Conservation (phyloP, 768 basidiomycete species). For the Leccinum sublutescens region DNA sequence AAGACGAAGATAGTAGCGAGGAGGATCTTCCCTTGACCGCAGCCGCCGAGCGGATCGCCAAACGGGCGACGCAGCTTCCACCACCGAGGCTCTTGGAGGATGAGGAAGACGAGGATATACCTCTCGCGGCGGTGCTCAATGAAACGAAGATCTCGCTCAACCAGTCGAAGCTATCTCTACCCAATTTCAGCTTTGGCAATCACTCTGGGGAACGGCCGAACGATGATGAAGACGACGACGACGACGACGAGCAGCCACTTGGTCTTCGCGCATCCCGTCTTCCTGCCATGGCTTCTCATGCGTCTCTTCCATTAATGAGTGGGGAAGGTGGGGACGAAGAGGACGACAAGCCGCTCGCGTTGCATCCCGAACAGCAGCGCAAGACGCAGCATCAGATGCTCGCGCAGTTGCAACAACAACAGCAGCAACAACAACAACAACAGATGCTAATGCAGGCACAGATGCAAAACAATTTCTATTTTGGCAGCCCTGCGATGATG, state of each 20-base stretch:
- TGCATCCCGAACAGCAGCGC: slow-evolving; percentile 79
- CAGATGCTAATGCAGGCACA: slow-evolving; percentile 78
- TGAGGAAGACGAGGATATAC: slow-evolving; percentile 59
- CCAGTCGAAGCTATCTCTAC: slow-evolving; percentile 43
- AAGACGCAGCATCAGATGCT: slow-evolving; percentile 53
- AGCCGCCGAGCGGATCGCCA: slow-evolving; percentile 54
- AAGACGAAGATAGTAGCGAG: slow-evolving; percentile 66
- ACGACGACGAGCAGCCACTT: slow-evolving; percentile 66
- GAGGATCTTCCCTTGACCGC: slow-evolving; percentile 78
- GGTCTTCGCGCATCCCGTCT: slow-evolving; percentile 61
- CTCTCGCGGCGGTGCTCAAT: slow-evolving; percentile 59
- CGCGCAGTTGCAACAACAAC: slow-evolving; percentile 42
- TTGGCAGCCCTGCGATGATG: slow-evolving; percentile 66
- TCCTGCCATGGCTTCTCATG: slow-evolving; percentile 25
- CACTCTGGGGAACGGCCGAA: slow-evolving; percentile 14
- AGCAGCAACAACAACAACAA: slow-evolving; percentile 49
- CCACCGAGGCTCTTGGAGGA: slow-evolving; percentile 31
- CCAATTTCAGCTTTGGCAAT: slow-evolving; percentile 43
- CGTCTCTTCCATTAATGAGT: slow-evolving; percentile 27
- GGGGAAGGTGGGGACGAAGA: slow-evolving; percentile 55
- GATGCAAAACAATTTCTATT: slow-evolving; percentile 73
- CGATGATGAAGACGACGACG: slow-evolving; percentile 43
- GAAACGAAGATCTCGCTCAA: slow-evolving; percentile 43
- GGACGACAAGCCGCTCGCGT: slow-evolving; percentile 67
- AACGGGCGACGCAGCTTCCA: slow-evolving; percentile 39